phyloP scores from a whole-genome alignment of 257 asterid genomes.

The Nicotiana benthamiana region DNA sequence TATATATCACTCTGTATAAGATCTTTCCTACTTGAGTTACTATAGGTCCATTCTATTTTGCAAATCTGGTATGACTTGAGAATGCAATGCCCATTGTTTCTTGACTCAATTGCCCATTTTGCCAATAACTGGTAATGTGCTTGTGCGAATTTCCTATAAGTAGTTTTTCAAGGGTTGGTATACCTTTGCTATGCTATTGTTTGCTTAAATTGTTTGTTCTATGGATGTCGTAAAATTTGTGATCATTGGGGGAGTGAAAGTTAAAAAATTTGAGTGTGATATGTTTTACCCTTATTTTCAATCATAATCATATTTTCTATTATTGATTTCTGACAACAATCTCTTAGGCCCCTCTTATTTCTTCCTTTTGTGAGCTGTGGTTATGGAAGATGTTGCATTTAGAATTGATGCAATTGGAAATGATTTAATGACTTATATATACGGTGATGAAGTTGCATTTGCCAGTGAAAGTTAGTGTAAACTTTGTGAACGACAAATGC shows the following conservation, averaged over 20 bases:
- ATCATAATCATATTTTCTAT: too few relatives aligned
- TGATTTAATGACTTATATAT: too few relatives aligned
- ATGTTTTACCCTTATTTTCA: not conserved
- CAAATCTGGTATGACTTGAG: not conserved
- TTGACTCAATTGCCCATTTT: not conserved
- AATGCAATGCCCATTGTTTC: not conserved
- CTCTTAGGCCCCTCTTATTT: too few relatives aligned
- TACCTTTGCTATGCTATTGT: not conserved
- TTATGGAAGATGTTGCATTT: too few relatives aligned
- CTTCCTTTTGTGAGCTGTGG: too few relatives aligned
- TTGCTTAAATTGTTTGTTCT: not conserved
- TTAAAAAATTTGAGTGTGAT: not conserved
- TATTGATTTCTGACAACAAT: too few relatives aligned
- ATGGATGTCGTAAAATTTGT: not conserved
- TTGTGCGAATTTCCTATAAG: not conserved
- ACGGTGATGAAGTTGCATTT: too few relatives aligned
- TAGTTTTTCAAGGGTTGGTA: not conserved
- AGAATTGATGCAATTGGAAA: too few relatives aligned
- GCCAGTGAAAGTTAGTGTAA: too few relatives aligned
- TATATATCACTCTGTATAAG: slow-evolving; percentile 16
- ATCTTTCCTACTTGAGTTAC: not conserved
- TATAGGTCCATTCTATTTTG: not conserved
- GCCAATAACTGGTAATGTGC: not conserved
- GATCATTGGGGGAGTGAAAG: not conserved
- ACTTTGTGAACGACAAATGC: too few relatives aligned